Evolutionary conservation across 306 rosid species (phyloP).

Genomic region (Mucuna pruriens): DNA sequence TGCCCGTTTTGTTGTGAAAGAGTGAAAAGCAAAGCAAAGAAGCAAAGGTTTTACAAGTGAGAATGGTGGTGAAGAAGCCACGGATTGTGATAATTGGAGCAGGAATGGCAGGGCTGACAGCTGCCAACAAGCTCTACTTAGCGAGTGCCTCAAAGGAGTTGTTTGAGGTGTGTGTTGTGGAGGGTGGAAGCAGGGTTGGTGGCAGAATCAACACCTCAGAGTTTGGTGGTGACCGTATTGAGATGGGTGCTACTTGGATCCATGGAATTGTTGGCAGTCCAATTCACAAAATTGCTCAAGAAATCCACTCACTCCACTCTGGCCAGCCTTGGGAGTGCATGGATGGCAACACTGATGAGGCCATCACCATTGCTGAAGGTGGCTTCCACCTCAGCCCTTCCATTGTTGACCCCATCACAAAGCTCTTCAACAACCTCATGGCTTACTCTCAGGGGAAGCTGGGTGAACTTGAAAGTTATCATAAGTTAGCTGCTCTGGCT

Average conservation of each 20-base stretch:
- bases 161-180: conserved; percentile 83
- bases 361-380: conserved; percentile 80
- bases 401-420: conserved; percentile 66
- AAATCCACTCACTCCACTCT: conserved; percentile 72
- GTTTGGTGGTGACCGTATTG: conserved; percentile 90
- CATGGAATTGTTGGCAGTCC: conserved; percentile 97
- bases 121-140: conserved; percentile 84
- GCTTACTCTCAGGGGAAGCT: conserved; percentile 67
- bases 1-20: conserved; percentile 21
- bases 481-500: conserved; percentile 47
- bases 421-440: conserved; percentile 76
- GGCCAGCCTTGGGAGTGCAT: conserved; percentile 97
- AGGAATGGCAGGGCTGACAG: conserved; percentile 97
- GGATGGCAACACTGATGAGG: conserved; percentile 68
- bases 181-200: conserved; percentile 88
- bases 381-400: conserved; percentile 58
- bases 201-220: conserved; percentile 92
- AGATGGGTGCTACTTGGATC: conserved; percentile 99
- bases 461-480: conserved; percentile 37
- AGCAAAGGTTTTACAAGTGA: neutral
- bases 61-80: conserved; percentile 83
- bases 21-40: conserved; percentile 5
- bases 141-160: conserved; percentile 54
- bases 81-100: conserved; percentile 91
- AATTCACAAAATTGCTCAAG: conserved; percentile 72